phyloP scores from a whole-genome alignment of 2,329 filamentous ascomycete species.

The Cordyceps cicadae region DNA sequence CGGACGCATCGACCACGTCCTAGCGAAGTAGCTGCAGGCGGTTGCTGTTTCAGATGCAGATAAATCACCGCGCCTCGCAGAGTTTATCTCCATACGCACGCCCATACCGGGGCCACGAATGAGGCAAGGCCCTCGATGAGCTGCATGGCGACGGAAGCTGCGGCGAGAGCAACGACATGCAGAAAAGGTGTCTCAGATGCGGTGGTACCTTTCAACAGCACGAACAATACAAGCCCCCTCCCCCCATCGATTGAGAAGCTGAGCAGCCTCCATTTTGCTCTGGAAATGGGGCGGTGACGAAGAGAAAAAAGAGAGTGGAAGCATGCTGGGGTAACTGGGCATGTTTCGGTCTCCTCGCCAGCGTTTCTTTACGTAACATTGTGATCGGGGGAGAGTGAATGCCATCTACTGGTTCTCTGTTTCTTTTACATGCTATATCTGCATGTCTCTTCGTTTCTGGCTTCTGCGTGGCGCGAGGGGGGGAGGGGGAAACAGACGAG shows the following conservation, averaged over 20 bases:
- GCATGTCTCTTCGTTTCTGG: background rate
- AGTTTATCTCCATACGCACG: background rate
- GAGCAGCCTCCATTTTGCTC: no score
- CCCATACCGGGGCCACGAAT: background rate
- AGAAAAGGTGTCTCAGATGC: conserved; percentile 7
- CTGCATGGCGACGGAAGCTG: background rate
- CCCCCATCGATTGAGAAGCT: background rate
- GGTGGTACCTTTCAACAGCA: background rate
- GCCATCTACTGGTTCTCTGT: background rate
- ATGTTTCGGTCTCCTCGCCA: background rate
- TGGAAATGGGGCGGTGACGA: background rate
- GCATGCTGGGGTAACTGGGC: background rate
- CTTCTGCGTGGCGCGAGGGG: background rate
- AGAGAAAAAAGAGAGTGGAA: background rate
- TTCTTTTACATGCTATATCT: background rate
- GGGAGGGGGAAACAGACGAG: background rate
- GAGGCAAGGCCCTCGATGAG: background rate
- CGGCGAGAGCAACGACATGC: background rate
- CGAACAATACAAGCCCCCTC: background rate
- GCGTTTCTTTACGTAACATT: no score
- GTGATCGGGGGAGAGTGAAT: background rate
- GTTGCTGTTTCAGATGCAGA: conserved; percentile 1
- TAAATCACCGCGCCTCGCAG: background rate
- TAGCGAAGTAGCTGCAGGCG: background rate
- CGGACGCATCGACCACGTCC: background rate